Evolutionary conservation across 1,284 basidiomycete genomes (phyloP), one percentile per base, ranked within the genome.

Genomic region (Cryptococcus floricola): DNA sequence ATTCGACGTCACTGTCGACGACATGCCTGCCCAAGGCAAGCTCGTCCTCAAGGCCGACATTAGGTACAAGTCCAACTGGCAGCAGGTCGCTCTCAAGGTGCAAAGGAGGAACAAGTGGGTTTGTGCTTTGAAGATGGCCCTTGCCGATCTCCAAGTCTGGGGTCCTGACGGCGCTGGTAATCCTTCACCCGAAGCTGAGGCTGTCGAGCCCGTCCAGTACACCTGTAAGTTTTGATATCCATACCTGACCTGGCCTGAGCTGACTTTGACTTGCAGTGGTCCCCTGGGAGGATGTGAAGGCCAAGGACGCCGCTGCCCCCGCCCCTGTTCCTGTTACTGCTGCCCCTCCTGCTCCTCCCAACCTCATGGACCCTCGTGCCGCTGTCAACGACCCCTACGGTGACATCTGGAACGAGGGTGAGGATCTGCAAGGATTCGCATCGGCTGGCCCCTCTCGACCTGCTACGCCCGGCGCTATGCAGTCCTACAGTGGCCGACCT

Each of bases 41-140:
- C 84, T 95, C 81, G 81, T 82, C 0, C 80, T 95, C 18, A 84
- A 83, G 59, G 87, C 87, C 27, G 87, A 89, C 69, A 95, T 95
- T 52, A 61, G 62, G 49, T 94, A 92, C 81, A 93, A 91, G 80
- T 87, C 86, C 64, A 95, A 93, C 73, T 88, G 85, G 80, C 90
- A 92, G 74, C 87, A 90, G 67, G 85, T 84, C 23, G 84, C 85
- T 0, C 77, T 93, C 42, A 91, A 75, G 59, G 71, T 77, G 0
- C 78, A 87, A 77, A 84, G 91, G 55, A 83, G 90, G 52, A 94
- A 94, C 80, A 91, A 90, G 77, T 94, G 91, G 90, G 82, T 93
- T 41, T 93, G 89, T 72, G 87, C 88, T 25, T 80, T 96, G 59
- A 94, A 93, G 77, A 74, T 82, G 42, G 81, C 84, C 37, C 77